phyloP scores from a whole-genome alignment of 352 stramenopile genomes.

The Pythium sukuiense region DNA sequence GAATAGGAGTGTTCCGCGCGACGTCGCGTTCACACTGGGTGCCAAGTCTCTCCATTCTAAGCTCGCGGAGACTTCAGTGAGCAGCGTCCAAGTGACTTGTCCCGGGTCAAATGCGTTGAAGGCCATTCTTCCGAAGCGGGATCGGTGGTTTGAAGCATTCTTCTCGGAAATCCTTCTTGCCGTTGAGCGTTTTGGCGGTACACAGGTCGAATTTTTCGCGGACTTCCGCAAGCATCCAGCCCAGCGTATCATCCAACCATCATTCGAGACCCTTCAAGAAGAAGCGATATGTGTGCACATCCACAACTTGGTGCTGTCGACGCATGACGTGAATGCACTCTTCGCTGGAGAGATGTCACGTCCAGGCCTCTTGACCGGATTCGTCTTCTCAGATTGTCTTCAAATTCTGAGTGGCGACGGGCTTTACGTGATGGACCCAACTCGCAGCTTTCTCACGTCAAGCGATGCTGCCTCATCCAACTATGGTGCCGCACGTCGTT shows the following conservation, averaged over 20 bases:
- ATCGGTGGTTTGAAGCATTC: slow-evolving; percentile 46
- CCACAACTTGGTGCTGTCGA: slow-evolving; percentile 51
- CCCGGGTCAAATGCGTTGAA: slow-evolving; percentile 40
- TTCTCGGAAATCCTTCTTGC: slow-evolving; percentile 62
- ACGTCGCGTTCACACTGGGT: slow-evolving; percentile 50
- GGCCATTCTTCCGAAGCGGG: slow-evolving; percentile 36
- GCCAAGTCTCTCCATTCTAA: slow-evolving; percentile 63
- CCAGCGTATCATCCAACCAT: slow-evolving; percentile 70
- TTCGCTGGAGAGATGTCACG: slow-evolving; percentile 54
- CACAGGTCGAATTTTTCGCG: slow-evolving; percentile 67
- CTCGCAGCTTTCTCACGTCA: slow-evolving; percentile 7
- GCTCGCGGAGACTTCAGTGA: slow-evolving; percentile 60
- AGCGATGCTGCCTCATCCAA: not conserved
- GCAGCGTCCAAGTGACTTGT: slow-evolving; percentile 47
- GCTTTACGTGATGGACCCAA: slow-evolving; percentile 80
- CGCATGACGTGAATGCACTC: slow-evolving; percentile 51
- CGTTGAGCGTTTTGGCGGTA: slow-evolving; percentile 49
- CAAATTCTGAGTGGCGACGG: slow-evolving; percentile 75
- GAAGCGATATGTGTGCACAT: slow-evolving; percentile 75
- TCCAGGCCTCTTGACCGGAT: slow-evolving; percentile 54
- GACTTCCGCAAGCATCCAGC: slow-evolving; percentile 63
- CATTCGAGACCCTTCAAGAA: slow-evolving; percentile 67
- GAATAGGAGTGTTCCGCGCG: slow-evolving; percentile 40
- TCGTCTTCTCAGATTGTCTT: slow-evolving; percentile 72
- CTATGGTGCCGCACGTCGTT: slow-evolving; percentile 42